These are phyloP conservation scores for Blastocrithidia nonstop DNA, from an alignment of 208 protist genomes.

Conservation along the genomic window DNA sequence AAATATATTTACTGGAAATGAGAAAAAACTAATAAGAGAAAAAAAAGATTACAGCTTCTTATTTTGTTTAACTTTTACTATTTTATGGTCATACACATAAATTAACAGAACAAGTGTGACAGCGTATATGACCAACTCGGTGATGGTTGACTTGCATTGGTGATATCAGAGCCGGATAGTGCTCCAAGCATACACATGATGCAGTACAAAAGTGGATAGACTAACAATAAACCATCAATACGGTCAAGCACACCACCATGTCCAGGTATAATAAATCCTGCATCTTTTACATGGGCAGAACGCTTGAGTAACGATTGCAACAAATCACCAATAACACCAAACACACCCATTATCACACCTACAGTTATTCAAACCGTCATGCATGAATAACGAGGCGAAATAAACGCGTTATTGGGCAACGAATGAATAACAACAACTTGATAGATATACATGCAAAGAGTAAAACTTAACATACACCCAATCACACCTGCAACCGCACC, in stretches of 20 bases:
- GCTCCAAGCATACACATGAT: conserved; percentile 8
- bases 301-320: conserved; percentile 83
- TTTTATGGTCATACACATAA: no score
- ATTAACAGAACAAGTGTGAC: no score
- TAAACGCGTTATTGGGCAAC: conserved; percentile 8
- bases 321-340: conserved; percentile 75
- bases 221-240: conserved; percentile 71
- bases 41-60: no score
- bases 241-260: conserved; percentile 85
- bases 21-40: no score
- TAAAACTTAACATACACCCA: conserved; percentile 31
- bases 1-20: no score
- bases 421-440: conserved; percentile 9
- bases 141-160: no score
- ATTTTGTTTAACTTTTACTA: no score
- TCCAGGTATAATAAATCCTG: conserved; percentile 67
- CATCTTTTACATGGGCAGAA: conserved; percentile 69
- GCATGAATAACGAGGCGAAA: conserved; percentile 15
- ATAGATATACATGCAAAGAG: conserved; percentile 16
- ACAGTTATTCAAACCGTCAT: conserved; percentile 27
- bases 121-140: no score
- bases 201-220: conserved; percentile 61
- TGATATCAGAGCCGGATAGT: no score
- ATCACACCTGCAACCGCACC: conserved; percentile 58
- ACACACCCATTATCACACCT: conserved; percentile 38